Percentiles rank a stretch among this genome's conserved stretches.
These are phyloP conservation scores for Nymphaea colorata DNA, from an alignment of 164 flowering plant genomes.

Conservation along the genomic window DNA sequence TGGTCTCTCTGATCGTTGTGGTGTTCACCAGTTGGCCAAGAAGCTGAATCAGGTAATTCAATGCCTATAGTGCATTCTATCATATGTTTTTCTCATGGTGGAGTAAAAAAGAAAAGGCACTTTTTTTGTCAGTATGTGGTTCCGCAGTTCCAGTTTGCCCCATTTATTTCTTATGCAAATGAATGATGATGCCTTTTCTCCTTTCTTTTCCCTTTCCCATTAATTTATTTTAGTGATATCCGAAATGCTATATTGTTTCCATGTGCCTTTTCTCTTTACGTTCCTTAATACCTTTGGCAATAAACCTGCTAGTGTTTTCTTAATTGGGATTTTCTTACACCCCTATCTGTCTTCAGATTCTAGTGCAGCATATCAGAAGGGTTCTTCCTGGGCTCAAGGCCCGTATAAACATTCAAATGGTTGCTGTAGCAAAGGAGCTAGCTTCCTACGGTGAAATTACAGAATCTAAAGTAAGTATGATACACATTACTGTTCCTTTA, in stretches of 20 bases:
- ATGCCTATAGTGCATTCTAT: not conserved
- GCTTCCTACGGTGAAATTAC: constrained; percentile 91
- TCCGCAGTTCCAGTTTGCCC: too few relatives aligned
- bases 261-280: too few relatives aligned
- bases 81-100: not conserved
- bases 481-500: not conserved
- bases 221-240: not conserved
- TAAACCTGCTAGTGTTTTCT: too few relatives aligned
- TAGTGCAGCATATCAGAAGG: constrained; percentile 75
- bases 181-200: not conserved
- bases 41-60: constrained; percentile 73
- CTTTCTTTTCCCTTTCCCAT: not conserved
- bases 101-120: not conserved
- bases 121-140: not conserved
- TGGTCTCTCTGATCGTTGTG: constrained; percentile 82
- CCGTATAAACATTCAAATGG: constrained; percentile 61
- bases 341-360: constrained; percentile 37
- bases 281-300: too few relatives aligned
- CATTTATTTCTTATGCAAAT: too few relatives aligned
- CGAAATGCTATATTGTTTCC: too few relatives aligned
- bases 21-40: constrained; percentile 81
- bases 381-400: constrained; percentile 82
- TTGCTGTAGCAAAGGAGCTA: constrained; percentile 90
- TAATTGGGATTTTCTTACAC: not conserved
- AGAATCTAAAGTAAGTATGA: constrained; percentile 84